Evolutionary conservation across 805 yeast species (phyloP).

Genomic region (Torulaspora indica): DNA sequence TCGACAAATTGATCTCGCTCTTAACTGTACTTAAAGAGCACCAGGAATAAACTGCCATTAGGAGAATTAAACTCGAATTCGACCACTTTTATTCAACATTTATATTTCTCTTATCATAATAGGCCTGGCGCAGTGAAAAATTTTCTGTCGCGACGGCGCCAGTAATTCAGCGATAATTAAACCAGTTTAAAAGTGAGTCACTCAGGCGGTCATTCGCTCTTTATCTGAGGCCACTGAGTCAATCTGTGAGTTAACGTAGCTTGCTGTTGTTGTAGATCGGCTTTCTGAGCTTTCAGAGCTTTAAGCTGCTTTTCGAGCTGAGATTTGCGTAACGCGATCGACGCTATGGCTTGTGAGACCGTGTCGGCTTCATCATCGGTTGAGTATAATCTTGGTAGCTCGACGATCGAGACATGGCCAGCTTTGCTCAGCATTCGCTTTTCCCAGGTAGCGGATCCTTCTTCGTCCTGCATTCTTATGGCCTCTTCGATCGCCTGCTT

Average conservation of each 20-base stretch:
- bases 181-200: not conserved
- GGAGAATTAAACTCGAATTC: not conserved
- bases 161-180: not conserved
- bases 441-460: constrained; percentile 17
- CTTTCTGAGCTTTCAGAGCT: constrained; percentile 7
- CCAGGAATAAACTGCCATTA: constrained; percentile 5
- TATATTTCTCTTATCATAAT: not conserved
- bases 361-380: constrained; percentile 5
- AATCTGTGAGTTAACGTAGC: constrained; percentile 1
- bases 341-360: constrained; percentile 6
- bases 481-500: constrained; percentile 23
- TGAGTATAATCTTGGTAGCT: constrained; percentile 11
- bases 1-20: constrained; percentile 20
- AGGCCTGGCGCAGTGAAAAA: not conserved
- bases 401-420: not conserved
- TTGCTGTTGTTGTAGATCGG: constrained; percentile 1
- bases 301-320: constrained; percentile 12
- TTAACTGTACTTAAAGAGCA: constrained; percentile 33
- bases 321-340: constrained; percentile 7
- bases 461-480: constrained; percentile 10
- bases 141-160: not conserved
- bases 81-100: not conserved
- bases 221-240: not conserved
- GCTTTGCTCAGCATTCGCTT: constrained; percentile 15
- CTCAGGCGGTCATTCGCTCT: not conserved